These are phyloP conservation scores for Solanum pinnatisectum DNA, from an alignment of 257 asterid genomes.

Conservation along the genomic window DNA sequence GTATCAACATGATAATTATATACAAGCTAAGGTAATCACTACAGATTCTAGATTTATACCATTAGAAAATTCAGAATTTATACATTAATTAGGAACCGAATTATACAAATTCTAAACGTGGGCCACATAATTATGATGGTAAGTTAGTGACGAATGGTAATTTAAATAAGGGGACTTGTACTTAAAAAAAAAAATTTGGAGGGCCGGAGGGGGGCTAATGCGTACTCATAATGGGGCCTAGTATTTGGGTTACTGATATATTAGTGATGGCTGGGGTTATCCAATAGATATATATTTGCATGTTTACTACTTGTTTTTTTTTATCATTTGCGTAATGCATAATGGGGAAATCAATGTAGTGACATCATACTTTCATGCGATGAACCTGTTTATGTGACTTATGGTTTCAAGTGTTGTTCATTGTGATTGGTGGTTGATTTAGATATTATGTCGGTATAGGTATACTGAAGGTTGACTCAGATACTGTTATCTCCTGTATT, in stretches of 20 bases:
- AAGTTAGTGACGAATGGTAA: neutral
- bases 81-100: too few relatives aligned
- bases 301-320: neutral
- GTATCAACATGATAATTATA: too few relatives aligned
- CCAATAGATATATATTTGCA: neutral
- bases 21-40: too few relatives aligned
- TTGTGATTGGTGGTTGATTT: neutral
- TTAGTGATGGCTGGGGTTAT: neutral
- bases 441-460: accelerated
- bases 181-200: too few relatives aligned
- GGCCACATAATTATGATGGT: neutral
- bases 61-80: too few relatives aligned
- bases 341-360: neutral
- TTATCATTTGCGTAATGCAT: neutral
- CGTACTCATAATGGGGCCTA: too few relatives aligned
- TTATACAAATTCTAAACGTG: neutral
- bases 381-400: neutral
- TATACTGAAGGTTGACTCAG: neutral
- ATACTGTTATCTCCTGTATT: too few relatives aligned
- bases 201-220: too few relatives aligned
- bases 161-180: too few relatives aligned
- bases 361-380: neutral
- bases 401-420: too few relatives aligned
- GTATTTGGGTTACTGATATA: neutral
- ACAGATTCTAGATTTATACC: neutral